phyloP scores from a whole-genome alignment of 805 yeast species.

The Ogataea angusta region DNA sequence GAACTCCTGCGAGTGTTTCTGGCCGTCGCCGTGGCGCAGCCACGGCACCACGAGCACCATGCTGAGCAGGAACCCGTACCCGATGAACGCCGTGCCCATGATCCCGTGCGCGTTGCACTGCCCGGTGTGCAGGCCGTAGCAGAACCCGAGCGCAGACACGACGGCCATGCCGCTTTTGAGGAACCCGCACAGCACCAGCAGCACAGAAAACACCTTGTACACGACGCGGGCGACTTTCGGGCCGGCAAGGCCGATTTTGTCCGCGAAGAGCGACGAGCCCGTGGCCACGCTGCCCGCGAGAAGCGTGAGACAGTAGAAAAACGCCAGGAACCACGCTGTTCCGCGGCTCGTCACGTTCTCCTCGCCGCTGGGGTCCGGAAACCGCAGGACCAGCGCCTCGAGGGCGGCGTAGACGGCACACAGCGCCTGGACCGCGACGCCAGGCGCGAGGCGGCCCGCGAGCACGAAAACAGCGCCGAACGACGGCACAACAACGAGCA shows the following conservation, averaged over 20 bases:
- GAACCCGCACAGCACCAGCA: constrained; percentile 63
- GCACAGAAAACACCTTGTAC: constrained; percentile 47
- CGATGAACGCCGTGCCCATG: constrained; percentile 87
- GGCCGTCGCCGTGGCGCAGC: constrained; percentile 51
- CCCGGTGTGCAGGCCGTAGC: constrained; percentile 80
- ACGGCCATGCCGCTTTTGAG: constrained; percentile 78
- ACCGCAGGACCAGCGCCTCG: constrained; percentile 56
- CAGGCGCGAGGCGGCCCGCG: constrained; percentile 46
- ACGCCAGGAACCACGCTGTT: constrained; percentile 59
- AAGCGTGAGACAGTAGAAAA: constrained; percentile 44
- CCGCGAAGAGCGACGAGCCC: constrained; percentile 41
- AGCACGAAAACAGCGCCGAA: constrained; percentile 51
- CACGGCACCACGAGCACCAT: constrained; percentile 71
- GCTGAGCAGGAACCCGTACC: constrained; percentile 70
- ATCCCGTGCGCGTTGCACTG: constrained; percentile 97
- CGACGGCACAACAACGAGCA: constrained; percentile 55
- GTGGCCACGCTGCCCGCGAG: constrained; percentile 54
- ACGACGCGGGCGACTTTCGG: constrained; percentile 31
- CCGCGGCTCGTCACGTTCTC: constrained; percentile 69
- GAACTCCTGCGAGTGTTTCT: constrained; percentile 70
- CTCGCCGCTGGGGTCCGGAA: constrained; percentile 62
- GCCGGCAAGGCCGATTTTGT: constrained; percentile 38
- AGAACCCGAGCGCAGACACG: constrained; percentile 81
- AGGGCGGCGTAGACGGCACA: constrained; percentile 49
- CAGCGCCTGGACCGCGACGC: constrained; percentile 44